These are phyloP conservation scores for Heliamphora exappendiculata DNA, from an alignment of 148 eudicot genomes.

Conservation along the genomic window DNA sequence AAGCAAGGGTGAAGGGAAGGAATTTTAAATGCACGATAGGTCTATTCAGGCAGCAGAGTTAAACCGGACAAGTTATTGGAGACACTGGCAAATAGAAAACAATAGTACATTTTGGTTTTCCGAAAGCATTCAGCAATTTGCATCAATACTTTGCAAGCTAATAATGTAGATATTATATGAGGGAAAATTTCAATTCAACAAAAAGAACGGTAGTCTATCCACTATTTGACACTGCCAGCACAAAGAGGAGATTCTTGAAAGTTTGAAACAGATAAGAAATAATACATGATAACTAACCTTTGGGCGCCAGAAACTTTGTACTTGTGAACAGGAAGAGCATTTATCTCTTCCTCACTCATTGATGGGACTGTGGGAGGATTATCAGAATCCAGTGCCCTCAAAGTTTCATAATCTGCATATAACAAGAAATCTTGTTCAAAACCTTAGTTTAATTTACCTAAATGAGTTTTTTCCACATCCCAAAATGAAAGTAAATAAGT, in stretches of 20 bases:
- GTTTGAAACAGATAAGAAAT: background rate
- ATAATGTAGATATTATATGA: no score
- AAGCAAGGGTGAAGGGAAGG: background rate
- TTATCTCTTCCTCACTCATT: constrained; percentile 91
- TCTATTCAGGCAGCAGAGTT: background rate
- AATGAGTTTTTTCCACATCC: background rate
- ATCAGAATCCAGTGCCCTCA: constrained; percentile 81
- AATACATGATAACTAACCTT: constrained; percentile 33
- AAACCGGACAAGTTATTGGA: background rate
- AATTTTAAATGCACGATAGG: background rate
- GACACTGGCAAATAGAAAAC: background rate
- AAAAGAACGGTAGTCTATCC: background rate
- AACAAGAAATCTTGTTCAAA: background rate
- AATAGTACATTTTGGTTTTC: background rate
- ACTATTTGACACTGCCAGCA: background rate
- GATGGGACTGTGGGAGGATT: constrained; percentile 61
- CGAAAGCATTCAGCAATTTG: background rate
- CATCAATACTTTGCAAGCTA: background rate
- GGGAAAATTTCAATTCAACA: background rate
- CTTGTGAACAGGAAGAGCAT: constrained; percentile 82
- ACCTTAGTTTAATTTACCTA: background rate
- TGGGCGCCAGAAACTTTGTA: constrained; percentile 48
- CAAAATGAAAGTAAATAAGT: background rate
- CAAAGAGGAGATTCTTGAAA: background rate
- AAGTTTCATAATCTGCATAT: constrained; percentile 77